Conservation (phyloP, 306 rosid genomes). For the Vicia faba region DNA sequence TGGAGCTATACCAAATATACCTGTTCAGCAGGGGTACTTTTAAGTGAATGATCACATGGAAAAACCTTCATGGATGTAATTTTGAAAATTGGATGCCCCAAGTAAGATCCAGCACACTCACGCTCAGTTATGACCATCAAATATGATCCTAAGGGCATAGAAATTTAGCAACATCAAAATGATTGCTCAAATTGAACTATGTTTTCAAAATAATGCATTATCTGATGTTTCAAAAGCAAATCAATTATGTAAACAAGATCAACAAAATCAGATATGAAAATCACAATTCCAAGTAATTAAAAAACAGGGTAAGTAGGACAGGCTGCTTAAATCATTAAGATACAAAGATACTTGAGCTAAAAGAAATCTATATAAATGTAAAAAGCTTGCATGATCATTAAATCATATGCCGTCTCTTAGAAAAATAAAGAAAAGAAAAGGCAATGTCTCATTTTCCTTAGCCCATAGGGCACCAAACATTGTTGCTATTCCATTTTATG, state of each 20-base stretch:
- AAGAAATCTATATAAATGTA: constrained; percentile 27
- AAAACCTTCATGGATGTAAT: constrained; percentile 69
- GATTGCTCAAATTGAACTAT: constrained; percentile 33
- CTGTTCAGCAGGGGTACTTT: constrained; percentile 68
- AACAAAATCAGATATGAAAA: constrained; percentile 23
- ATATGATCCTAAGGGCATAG: constrained; percentile 66
- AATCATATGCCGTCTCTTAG: constrained; percentile 14
- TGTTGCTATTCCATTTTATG: constrained; percentile 14
- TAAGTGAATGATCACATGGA: constrained; percentile 82
- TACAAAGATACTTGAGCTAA: constrained; percentile 29
- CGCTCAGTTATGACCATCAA: constrained; percentile 72
- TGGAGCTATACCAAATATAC: constrained; percentile 43
- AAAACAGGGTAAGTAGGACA: constrained; percentile 21
- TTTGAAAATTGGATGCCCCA: constrained; percentile 88
- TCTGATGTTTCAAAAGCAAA: constrained; percentile 24
- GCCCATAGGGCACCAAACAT: constrained; percentile 15
- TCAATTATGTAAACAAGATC: constrained; percentile 31
- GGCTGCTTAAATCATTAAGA: constrained; percentile 19
- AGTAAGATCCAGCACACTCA: constrained; percentile 73
- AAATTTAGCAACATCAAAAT: constrained; percentile 39
- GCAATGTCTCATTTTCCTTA: neutral
- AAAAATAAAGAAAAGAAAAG: constrained; percentile 5
- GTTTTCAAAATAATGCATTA: constrained; percentile 16
- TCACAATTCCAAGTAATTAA: constrained; percentile 18
- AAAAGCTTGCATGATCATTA: constrained; percentile 30